Base-by-base conservation (phyloP, 2,329 filamentous ascomycete genomes). In the Cercospora beticola region DNA sequence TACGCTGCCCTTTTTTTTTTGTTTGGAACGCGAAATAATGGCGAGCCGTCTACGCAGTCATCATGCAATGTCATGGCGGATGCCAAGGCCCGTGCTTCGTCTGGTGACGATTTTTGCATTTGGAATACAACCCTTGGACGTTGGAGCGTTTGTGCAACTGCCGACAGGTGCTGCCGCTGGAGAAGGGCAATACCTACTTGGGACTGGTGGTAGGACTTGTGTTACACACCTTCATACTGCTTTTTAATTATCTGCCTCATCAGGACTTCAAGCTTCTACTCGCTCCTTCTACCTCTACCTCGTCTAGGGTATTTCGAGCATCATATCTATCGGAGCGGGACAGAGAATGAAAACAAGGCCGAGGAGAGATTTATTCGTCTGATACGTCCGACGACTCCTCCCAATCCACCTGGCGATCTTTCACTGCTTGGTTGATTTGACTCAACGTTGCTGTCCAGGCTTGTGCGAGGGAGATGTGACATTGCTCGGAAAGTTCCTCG, bases 351-450 rank as follows among this genome's bases (percentile, higher is more conserved):
- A 26, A 26, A 26, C 5, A 26, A 26, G 23, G 23, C 23, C 23
- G 26, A 54, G 4, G 2, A n/a, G 18, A 54, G 23, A 18, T n/a
- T 12, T 21, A 58, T 18, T 28, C 30, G 16, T 56, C 46, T 26
- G 30, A 64, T 10, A 21, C n/a, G 23, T 33, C 58, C 30, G 14
- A 43, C 1, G 54, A 62, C 8, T 33, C 61, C 26, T 62, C 67
- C n/a, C 67, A 52, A 5, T 68, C 57, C 12, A 62, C 61, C 14
- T 68, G 49, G 1, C 74, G 70, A 57, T 64, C 69, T 18, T 67
- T 61, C n/a, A 75, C 66, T 2, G 71, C 74, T 23, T 70, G 65
- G 36, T 66, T 31, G 28, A 74, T 57, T 36, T 76, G 74, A 33
- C 73, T 52, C 3, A 66, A 43, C 1, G 70, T 72, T 9, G 67